Evolutionary conservation across 805 yeast species (phyloP), one percentile per base, ranked within the genome.

Genomic region (Brettanomyces custersianus): DNA sequence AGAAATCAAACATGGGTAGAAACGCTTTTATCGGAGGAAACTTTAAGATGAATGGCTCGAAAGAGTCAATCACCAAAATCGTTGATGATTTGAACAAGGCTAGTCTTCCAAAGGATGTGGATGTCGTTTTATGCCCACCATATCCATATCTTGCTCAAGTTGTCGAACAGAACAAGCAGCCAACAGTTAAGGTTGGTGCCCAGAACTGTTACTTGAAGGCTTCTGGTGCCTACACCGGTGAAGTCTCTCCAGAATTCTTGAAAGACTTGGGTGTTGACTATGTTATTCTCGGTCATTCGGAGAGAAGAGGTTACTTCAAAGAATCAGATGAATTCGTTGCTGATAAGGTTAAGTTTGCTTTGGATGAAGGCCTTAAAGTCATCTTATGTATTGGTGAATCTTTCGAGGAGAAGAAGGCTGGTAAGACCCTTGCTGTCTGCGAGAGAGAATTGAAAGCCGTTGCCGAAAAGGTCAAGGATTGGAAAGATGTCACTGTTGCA

Each of bases 371-470:
- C 52, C 66, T 90, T 43, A 74, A 78, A 53, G 98, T 92, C 44
- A 90, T 92, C 63, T 74, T 88, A 59, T 94, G 98, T 74, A 85
- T 90, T 53, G 98, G 98, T 66, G 98, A 92, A 75, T 83, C 95
- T 52, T 69, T 80, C 55, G 96, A 88, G 61, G 95, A 92, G 74
- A 86, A 94, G 72, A 76, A 90, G 67, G 74, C 87, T 36, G 86
- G 83, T 59, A 60, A 75, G 64, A 90, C 98, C 54, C 73, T 90
- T 53, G 74, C 77, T 20, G 94, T 92, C 45, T 80, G 84, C 65
- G 74, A 81, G 62, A 78, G 83, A 70, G 97, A 92, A 74, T 72
- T 90, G 58, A 72, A 76, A 49, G 96, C 97, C 44, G 96, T 82
- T 43, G 66, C 82, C 55, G 81, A 77, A 60, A 70, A 80, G 43